These are phyloP conservation scores for Stagonosporopsis tanaceti DNA, from an alignment of 2,329 filamentous ascomycete species.

Conservation along the genomic window DNA sequence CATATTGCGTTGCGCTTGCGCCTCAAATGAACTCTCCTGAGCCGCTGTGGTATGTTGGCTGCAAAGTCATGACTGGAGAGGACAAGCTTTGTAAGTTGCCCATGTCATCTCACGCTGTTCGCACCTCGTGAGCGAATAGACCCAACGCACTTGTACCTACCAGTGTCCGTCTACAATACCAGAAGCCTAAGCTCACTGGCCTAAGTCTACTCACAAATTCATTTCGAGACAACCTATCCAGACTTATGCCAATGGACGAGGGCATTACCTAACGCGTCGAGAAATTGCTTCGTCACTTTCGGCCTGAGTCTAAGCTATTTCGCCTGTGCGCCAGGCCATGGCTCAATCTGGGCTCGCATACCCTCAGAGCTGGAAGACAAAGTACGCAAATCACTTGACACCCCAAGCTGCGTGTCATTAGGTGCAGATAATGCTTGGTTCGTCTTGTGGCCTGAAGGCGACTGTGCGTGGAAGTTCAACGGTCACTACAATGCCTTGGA, in stretches of 20 bases:
- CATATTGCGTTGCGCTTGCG: slow-evolving; percentile 45
- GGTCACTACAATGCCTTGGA: slow-evolving; percentile 41
- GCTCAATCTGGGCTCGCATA: slow-evolving; percentile 47
- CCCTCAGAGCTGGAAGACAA: slow-evolving; percentile 44
- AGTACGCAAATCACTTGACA: slow-evolving; percentile 44
- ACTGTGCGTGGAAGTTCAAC: slow-evolving; percentile 44
- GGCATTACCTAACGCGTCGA: slow-evolving; percentile 37
- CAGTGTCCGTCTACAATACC: too few species aligned
- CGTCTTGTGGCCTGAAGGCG: slow-evolving; percentile 43
- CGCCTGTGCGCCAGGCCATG: slow-evolving; percentile 39
- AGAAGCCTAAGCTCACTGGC: slow-evolving; percentile 20
- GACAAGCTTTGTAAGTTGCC: slow-evolving; percentile 46
- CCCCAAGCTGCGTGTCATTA: slow-evolving; percentile 40
- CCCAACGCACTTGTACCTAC: slow-evolving; percentile 2
- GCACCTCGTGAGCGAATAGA: slow-evolving; percentile 9
- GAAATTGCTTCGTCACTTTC: slow-evolving; percentile 44
- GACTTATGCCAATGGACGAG: slow-evolving; percentile 43
- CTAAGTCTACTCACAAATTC: slow-evolving; percentile 43
- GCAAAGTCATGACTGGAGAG: slow-evolving; percentile 42
- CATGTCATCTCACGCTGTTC: slow-evolving; percentile 5
- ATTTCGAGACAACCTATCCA: slow-evolving; percentile 43
- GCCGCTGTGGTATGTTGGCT: slow-evolving; percentile 47
- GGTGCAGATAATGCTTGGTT: slow-evolving; percentile 46
- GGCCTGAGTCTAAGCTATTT: slow-evolving; percentile 44
- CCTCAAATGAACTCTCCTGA: slow-evolving; percentile 38